Conservation (phyloP, 352 stramenopile genomes). For the Globisporangium uncinulatum region DNA sequence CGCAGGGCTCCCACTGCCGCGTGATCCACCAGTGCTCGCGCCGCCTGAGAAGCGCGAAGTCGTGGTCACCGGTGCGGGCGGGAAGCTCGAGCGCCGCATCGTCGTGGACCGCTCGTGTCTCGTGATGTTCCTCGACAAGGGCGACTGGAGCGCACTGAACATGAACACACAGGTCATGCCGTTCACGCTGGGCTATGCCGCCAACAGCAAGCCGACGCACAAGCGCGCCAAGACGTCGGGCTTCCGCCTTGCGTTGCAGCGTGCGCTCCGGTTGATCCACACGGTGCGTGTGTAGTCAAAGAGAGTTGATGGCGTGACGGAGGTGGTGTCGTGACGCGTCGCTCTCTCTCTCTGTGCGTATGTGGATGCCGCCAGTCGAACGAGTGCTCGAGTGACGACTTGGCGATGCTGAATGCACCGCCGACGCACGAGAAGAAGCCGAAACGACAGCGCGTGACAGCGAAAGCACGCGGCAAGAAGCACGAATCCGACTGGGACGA, state of each 20-base stretch:
- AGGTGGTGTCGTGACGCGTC: not conserved
- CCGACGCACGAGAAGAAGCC: conserved; percentile 18
- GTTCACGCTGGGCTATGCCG: conserved; percentile 48
- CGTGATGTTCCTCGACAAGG: conserved; percentile 66
- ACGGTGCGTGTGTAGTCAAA: conserved; percentile 21
- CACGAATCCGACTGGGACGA: conserved; percentile 10
- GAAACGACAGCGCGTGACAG: conserved; percentile 19
- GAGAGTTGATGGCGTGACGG: not conserved
- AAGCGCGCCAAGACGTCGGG: conserved; percentile 6
- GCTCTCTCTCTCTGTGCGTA: not conserved
- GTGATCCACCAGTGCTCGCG: conserved; percentile 32
- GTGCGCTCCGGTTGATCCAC: conserved; percentile 35
- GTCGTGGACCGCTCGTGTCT: conserved; percentile 23
- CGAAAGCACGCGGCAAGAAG: conserved; percentile 9
- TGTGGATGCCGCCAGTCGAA: conserved; percentile 15
- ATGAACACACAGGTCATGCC: conserved; percentile 33
- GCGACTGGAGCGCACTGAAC: conserved; percentile 48
- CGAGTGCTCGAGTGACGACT: conserved; percentile 23
- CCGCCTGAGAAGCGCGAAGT: conserved; percentile 21
- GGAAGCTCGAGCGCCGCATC: conserved; percentile 11
- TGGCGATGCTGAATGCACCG: conserved; percentile 27
- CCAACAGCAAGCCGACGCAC: conserved; percentile 21
- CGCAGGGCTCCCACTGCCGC: conserved; percentile 33
- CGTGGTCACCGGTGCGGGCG: conserved; percentile 10
- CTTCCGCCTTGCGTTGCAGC: conserved; percentile 29